Evolutionary conservation across 768 basidiomycete species (phyloP).

Genomic region (Leccinum imitatum): DNA sequence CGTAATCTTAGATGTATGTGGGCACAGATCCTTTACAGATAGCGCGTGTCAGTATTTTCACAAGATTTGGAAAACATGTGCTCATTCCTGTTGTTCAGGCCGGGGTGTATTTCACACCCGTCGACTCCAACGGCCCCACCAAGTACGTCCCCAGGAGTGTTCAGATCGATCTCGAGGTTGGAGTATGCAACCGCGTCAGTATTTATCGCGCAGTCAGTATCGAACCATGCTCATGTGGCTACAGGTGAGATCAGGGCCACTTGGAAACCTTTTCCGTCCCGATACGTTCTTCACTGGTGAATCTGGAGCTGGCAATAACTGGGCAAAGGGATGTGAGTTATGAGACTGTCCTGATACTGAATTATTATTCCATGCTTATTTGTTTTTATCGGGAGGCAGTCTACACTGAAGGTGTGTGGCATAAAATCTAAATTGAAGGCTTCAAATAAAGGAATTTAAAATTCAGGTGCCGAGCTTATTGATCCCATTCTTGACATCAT

Average conservation of each 20-base stretch:
- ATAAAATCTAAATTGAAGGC: background rate
- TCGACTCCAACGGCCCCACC: conserved; percentile 47
- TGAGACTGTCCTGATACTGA: conserved; percentile 11
- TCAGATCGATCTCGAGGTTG: conserved; percentile 87
- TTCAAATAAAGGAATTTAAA: background rate
- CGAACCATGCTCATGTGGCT: conserved; percentile 5
- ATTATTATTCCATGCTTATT: conserved; percentile 19
- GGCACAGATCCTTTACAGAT: conserved; percentile 77
- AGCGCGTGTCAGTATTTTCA: conserved; percentile 53
- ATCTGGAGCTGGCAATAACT: conserved; percentile 83
- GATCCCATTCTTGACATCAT: conserved; percentile 83
- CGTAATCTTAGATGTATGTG: conserved; percentile 51
- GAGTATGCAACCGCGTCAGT: conserved; percentile 77
- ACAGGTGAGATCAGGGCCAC: conserved; percentile 64
- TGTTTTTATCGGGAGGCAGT: conserved; percentile 41
- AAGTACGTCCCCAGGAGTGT: conserved; percentile 91
- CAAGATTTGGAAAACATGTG: background rate
- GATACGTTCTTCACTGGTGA: conserved; percentile 76
- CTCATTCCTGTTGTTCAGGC: conserved; percentile 42
- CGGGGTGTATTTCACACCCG: conserved; percentile 80
- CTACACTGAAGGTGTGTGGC: conserved; percentile 78
- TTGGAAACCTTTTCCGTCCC: conserved; percentile 80
- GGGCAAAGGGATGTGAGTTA: conserved; percentile 88
- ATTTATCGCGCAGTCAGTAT: background rate
- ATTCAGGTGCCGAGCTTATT: conserved; percentile 82